Base-by-base conservation (phyloP, 2,329 filamentous ascomycete species). In the Aspergillus costaricaensis region DNA sequence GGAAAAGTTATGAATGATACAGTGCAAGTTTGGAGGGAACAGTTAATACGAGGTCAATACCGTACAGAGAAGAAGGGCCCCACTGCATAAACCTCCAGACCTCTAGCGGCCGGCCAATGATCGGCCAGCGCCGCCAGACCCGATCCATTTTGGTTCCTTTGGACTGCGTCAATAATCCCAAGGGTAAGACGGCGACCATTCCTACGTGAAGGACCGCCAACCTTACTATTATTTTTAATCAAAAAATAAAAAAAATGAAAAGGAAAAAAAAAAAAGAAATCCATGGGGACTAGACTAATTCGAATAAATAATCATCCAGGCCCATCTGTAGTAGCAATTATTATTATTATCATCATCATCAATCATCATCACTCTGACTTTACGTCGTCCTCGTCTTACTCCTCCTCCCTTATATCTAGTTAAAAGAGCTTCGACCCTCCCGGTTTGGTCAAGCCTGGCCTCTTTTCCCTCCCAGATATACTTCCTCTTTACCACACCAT, bases 231-330 rank as follows among this genome's bases (percentile, higher is more conserved):
- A 50, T 50, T 50, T 50, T 50, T 50, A 30, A 50, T 50, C 25
- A 17, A 30, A 8, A 50, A 12, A 8, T 30, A 27, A 25, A 7
- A 14, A n/a, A 38, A 43, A 44, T 39, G 8, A 36, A 15, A 54
- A 49, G 14, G 23, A 15, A 54, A 49, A 48, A 58, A 27, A 53
- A 41, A 30, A 49, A 39, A 51, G 49, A 55, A 48, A 48, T 25
- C 32, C 49, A 52, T 27, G 21, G 47, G 25, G 47, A 50, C 47
- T 50, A 47, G 49, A 55, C 21, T 36, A 19, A 17, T 43, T 41
- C 27, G 21, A 21, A 25, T 47, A 44, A 53, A 53, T 61, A 60
- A 60, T 39, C 41, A 41, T 50, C 44, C 32, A 57, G 41, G 41
- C 41, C 41, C 41, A 44, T 19, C 41, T 44, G 41, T 8, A 44